phyloP scores from a whole-genome alignment of 331 rosid species.

The Telfairia occidentalis region DNA sequence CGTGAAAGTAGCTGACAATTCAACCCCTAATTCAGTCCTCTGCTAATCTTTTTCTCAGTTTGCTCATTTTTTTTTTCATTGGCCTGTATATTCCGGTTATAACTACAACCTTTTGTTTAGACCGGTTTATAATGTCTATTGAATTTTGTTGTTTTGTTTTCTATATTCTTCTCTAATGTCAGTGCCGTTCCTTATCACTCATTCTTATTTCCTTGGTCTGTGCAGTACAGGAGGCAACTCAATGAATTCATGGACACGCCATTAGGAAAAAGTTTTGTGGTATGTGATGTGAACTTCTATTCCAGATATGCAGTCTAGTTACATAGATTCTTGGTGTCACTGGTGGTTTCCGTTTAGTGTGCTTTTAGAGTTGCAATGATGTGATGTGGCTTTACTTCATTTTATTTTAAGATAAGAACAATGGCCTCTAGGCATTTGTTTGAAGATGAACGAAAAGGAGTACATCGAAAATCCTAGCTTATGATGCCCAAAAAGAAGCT shows the following conservation, averaged over 20 bases:
- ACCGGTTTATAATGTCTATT: background rate
- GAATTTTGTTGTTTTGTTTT: background rate
- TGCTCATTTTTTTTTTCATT: no score
- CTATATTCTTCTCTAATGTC: background rate
- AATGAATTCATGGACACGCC: slow-evolving; percentile 53
- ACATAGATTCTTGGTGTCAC: background rate
- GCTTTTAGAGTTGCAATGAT: background rate
- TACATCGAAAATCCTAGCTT: background rate
- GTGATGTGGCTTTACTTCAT: background rate
- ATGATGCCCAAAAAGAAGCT: background rate
- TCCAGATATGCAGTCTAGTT: background rate
- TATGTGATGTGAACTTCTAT: slow-evolving; percentile 22
- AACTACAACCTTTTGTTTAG: background rate
- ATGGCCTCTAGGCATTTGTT: background rate
- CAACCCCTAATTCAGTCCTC: background rate
- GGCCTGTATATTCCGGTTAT: no score
- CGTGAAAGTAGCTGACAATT: no score
- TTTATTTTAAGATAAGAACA: background rate
- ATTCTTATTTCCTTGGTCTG: background rate
- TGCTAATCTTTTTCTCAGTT: background rate
- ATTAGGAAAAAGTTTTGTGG: slow-evolving; percentile 54
- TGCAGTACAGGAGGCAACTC: slow-evolving; percentile 82
- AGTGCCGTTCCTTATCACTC: background rate
- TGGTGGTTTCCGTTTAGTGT: background rate
- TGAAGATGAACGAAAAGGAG: background rate